Percentiles rank a stretch among this genome's conserved stretches.
Conservation (phyloP, 2,329 filamentous ascomycete species). For the Pseudopithomyces maydicus region DNA sequence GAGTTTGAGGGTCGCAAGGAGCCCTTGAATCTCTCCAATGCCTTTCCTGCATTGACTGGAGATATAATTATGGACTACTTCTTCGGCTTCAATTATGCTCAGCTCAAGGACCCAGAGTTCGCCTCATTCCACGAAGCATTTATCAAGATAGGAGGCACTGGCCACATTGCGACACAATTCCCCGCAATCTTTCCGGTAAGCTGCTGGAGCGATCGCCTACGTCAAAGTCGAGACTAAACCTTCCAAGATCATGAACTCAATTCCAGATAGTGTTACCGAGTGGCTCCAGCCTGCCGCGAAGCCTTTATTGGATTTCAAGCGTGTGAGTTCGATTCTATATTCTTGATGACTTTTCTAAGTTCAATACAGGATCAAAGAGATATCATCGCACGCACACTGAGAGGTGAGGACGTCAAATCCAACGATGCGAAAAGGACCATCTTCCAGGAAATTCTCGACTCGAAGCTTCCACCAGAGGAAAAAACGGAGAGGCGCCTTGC, state of each 20-base stretch:
- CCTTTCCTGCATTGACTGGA: conserved; percentile 50
- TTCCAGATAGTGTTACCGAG: conserved; percentile 35
- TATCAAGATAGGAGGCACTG: conserved; percentile 34
- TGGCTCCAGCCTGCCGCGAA: conserved; percentile 40
- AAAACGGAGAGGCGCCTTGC: conserved; percentile 45
- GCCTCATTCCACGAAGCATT: conserved; percentile 43
- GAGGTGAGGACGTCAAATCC: conserved; percentile 33
- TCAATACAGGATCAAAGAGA: conserved; percentile 26
- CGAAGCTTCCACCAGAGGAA: conserved; percentile 37
- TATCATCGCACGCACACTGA: conserved; percentile 32
- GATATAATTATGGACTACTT: conserved; percentile 55
- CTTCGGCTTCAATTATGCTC: conserved; percentile 41
- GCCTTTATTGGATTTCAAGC: conserved; percentile 36
- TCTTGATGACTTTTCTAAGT: neutral
- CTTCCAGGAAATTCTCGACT: conserved; percentile 39
- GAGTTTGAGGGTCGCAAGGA: conserved; percentile 37
- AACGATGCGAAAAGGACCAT: conserved; percentile 41
- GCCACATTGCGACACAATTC: conserved; percentile 41
- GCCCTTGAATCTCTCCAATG: conserved; percentile 34
- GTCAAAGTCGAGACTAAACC: neutral
- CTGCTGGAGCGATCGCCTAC: neutral
- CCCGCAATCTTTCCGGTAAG: conserved; percentile 35
- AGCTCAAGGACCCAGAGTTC: conserved; percentile 41
- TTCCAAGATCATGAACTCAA: conserved; percentile 36
- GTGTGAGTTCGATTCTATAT: conserved; percentile 16